These are phyloP conservation scores for Alternaria gansuensis DNA, from an alignment of 2,329 filamentous ascomycete genomes.

Conservation along the genomic window DNA sequence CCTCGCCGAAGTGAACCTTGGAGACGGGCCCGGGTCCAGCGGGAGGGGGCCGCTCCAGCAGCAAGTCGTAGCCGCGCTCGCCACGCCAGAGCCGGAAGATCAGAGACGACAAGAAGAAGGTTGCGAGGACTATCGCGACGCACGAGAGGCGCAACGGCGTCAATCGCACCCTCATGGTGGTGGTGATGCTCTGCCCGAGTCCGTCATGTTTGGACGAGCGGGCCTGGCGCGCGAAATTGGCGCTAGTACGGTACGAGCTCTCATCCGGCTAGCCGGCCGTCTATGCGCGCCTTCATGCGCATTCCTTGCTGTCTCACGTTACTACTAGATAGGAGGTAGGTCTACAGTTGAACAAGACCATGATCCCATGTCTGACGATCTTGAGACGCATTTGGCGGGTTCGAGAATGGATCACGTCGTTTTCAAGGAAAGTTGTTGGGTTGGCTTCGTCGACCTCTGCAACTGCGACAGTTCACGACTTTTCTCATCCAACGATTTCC, in stretches of 20 bases:
- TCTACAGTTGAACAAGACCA: no score
- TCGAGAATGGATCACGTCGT: no score
- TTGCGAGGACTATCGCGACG: slow-evolving; percentile 36
- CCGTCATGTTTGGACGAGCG: slow-evolving; percentile 25
- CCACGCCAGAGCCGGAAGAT: slow-evolving; percentile 38
- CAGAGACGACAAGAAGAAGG: slow-evolving; percentile 35
- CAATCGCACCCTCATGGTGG: slow-evolving; percentile 50
- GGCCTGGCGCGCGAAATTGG: slow-evolving; percentile 21
- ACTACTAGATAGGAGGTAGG: no score
- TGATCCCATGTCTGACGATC: no score
- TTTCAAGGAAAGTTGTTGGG: no score
- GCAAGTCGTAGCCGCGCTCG: slow-evolving; percentile 45
- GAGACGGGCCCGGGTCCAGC: slow-evolving; percentile 30
- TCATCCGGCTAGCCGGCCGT: slow-evolving; percentile 19
- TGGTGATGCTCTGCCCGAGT: slow-evolving; percentile 25
- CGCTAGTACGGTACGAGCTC: slow-evolving; percentile 11
- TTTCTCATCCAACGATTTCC: no score
- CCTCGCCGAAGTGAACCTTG: slow-evolving; percentile 39
- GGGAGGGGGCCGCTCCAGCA: slow-evolving; percentile 39
- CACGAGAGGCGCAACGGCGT: slow-evolving; percentile 48
- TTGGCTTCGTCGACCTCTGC: no score
- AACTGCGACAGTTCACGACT: no score
- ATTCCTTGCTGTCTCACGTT: background rate
- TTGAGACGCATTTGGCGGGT: no score
- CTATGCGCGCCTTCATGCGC: background rate